Percentiles rank a stretch among this genome's conserved stretches.
Evolutionary conservation across 2,329 filamentous ascomycete species (phyloP).

Genomic region (Aspergillus spinulosporus): DNA sequence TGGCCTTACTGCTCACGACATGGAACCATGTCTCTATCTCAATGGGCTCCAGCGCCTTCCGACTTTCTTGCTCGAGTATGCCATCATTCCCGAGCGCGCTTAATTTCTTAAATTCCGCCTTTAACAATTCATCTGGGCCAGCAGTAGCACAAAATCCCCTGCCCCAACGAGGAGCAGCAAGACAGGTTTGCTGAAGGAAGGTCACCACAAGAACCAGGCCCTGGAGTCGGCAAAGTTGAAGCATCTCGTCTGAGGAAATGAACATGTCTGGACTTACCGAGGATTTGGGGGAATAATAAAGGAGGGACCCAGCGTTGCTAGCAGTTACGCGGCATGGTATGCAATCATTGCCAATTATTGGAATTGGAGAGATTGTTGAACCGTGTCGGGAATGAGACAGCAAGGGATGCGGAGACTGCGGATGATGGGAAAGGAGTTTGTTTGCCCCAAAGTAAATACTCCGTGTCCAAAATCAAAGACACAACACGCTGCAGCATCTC

Average conservation of each 20-base stretch:
- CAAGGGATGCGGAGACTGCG: slow-evolving; percentile 18
- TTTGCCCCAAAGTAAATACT: neutral
- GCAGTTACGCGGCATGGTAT: slow-evolving; percentile 19
- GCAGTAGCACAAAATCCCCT: slow-evolving; percentile 36
- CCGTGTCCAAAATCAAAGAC: neutral
- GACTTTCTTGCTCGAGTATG: slow-evolving; percentile 19
- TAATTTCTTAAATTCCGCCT: slow-evolving; percentile 29
- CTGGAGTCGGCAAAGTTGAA: slow-evolving; percentile 23
- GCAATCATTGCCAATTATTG: slow-evolving; percentile 1
- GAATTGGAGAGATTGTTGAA: slow-evolving; percentile 9
- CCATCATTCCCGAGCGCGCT: slow-evolving; percentile 18
- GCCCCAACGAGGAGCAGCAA: slow-evolving; percentile 17
- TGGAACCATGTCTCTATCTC: slow-evolving; percentile 47
- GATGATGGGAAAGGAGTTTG: neutral
- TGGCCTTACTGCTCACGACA: slow-evolving; percentile 38
- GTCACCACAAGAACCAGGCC: slow-evolving; percentile 23
- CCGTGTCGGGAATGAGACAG: slow-evolving; percentile 12
- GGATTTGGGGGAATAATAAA: slow-evolving; percentile 4
- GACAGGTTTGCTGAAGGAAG: slow-evolving; percentile 21
- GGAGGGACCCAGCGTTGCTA: slow-evolving; percentile 7
- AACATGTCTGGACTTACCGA: slow-evolving; percentile 2
- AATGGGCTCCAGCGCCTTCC: slow-evolving; percentile 28
- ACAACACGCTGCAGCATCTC: neutral
- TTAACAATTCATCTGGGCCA: slow-evolving; percentile 30
- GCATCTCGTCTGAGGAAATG: slow-evolving; percentile 24